Conservation (phyloP, 2,329 filamentous ascomycete genomes). For the Fusarium sacchari region DNA sequence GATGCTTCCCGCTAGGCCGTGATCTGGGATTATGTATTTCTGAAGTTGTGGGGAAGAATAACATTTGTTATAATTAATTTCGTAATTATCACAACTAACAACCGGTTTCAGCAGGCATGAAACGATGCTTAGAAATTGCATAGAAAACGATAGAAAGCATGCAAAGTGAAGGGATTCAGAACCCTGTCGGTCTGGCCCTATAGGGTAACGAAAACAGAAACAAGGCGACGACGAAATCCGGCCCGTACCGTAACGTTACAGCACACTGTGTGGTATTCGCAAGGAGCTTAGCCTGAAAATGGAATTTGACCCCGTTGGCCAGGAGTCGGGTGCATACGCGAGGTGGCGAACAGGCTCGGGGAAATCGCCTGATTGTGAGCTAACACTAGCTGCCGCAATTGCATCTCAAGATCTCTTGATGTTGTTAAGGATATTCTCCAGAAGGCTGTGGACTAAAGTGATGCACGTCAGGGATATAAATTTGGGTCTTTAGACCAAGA, state of each 20-base stretch:
- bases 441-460: neutral
- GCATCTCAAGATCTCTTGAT: neutral
- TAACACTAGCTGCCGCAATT: neutral
- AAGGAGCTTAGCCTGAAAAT: neutral
- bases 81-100: neutral
- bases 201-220: neutral
- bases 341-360: accelerated
- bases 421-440: neutral
- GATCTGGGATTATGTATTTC: neutral
- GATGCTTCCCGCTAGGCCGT: accelerated
- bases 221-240: too few relatives aligned
- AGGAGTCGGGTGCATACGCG: neutral
- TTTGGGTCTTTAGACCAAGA: neutral
- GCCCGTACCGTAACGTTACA: neutral
- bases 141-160: neutral
- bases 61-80: neutral
- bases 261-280: neutral
- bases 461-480: neutral
- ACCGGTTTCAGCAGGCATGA: neutral
- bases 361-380: neutral
- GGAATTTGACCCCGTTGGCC: neutral
- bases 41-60: neutral
- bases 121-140: neutral
- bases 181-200: neutral
- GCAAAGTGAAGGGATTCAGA: neutral